Evolutionary conservation across 2,329 filamentous ascomycete species (phyloP), one percentile per base, ranked within the genome.

Genomic region (Colletotrichum sp.): DNA sequence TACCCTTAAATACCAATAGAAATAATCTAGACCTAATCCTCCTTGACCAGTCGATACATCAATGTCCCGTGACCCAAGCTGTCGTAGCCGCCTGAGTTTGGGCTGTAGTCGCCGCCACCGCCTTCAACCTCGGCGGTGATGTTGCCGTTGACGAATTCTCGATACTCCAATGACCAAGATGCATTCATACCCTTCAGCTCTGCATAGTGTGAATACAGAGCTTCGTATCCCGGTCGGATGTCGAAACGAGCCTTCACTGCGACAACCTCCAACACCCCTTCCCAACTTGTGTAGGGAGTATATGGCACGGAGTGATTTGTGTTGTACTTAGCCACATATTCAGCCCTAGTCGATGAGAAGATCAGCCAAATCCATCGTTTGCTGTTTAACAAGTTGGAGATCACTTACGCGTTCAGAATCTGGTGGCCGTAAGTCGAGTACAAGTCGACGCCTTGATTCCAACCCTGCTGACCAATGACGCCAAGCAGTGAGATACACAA

Each of bases 371-470:
- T 1, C 12, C 44, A 4, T 3, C n/a, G 0, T 4, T 22, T 52
- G 1, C 2, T 13, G 10, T 24, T 22, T 7, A 8, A 0, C 3
- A 13, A 0, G n/a, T 22, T 52, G 0, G 2, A 22, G 4, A 22
- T 52, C 44, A 52, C 44, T 52, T 52, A 52, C 44, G 44, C 44
- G 44, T 52, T 52, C n/a, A 52, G 13, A 4, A 52, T 52, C 44
- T 52, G 44, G 6, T 52, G 44, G n/a, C 3, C 44, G n/a, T 52
- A 52, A 1, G 44, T 2, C 12, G 44, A 52, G 44, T 52, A 52
- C 44, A 52, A 7, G 44, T 52, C 44, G 2, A 52, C 44, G 10
- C 44, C 44, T 13, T 52, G 44, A 3, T 52, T 52, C 44, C 44
- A 52, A 8, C 44, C 44, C 6, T 52, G 44, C 44, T 52, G 44